Conservation (phyloP, 805 yeast species). For the Candida piceae region DNA sequence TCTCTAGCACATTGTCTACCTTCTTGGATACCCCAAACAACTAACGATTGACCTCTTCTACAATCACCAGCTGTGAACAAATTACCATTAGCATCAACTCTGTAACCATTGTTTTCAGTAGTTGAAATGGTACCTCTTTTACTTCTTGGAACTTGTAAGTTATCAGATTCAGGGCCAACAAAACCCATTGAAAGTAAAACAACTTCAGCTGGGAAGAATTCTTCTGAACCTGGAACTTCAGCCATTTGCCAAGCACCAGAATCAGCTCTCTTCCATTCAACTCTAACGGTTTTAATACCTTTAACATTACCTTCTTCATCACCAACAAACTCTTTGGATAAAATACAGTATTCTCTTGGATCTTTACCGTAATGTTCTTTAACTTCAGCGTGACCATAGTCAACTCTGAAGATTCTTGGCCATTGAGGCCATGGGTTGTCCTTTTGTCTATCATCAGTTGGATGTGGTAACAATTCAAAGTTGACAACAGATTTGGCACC, state of each 20-base stretch:
- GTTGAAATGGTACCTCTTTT: constrained; percentile 82
- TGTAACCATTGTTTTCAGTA: constrained; percentile 56
- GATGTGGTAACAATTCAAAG: constrained; percentile 92
- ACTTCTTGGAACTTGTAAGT: constrained; percentile 62
- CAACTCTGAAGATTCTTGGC: constrained; percentile 97
- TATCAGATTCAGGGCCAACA: constrained; percentile 89
- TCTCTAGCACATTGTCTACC: constrained; percentile 98
- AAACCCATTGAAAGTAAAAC: constrained; percentile 96
- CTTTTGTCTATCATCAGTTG: constrained; percentile 77
- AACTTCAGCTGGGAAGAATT: constrained; percentile 89
- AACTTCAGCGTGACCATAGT: constrained; percentile 96
- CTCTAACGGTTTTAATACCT: constrained; percentile 94
- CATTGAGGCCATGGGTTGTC: constrained; percentile 99
- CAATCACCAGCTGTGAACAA: constrained; percentile 97
- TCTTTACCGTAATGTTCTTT: constrained; percentile 92
- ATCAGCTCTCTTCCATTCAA: constrained; percentile 95
- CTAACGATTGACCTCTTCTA: constrained; percentile 96
- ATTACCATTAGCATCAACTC: constrained; percentile 57
- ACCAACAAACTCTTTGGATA: constrained; percentile 92
- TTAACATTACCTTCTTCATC: constrained; percentile 93
- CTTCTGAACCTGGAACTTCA: constrained; percentile 93
- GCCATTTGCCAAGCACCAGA: constrained; percentile 99
- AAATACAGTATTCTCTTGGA: constrained; percentile 93
- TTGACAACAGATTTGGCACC: constrained; percentile 92
- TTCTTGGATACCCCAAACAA: constrained; percentile 99